Evolutionary conservation across 352 stramenopile genomes (phyloP).

Genomic region (Phytopythium oedochilum): DNA sequence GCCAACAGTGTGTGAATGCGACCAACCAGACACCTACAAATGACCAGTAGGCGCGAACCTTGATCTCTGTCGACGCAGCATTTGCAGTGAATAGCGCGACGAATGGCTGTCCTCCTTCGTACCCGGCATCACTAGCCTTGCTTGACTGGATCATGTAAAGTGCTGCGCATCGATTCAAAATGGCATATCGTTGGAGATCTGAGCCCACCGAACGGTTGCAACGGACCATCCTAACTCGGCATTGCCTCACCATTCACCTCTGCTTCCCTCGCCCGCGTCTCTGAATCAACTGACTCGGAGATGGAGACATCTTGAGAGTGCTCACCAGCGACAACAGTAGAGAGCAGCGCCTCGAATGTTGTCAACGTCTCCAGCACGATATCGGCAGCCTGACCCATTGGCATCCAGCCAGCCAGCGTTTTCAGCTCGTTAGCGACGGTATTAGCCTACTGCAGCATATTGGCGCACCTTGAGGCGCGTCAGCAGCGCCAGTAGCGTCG

Average conservation of each 20-base stretch:
- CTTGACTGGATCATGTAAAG: slow-evolving; percentile 38
- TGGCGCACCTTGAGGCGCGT: slow-evolving; percentile 43
- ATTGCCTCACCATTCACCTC: neutral
- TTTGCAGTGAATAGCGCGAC: slow-evolving; percentile 15
- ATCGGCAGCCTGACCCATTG: slow-evolving; percentile 21
- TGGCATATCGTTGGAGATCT: neutral
- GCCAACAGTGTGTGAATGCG: no score
- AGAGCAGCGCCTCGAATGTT: slow-evolving; percentile 20
- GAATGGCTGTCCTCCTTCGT: slow-evolving; percentile 50
- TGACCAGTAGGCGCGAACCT: no score
- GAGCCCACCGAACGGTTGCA: neutral
- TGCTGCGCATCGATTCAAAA: slow-evolving; percentile 13
- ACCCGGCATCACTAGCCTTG: slow-evolving; percentile 13
- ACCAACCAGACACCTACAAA: neutral
- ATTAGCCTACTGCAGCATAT: no score
- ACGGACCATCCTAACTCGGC: no score
- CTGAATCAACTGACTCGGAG: neutral
- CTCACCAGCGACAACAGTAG: neutral
- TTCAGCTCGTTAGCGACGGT: neutral
- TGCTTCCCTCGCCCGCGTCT: neutral
- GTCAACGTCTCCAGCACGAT: slow-evolving; percentile 30
- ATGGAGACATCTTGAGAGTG: neutral
- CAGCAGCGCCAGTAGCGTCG: slow-evolving; percentile 43
- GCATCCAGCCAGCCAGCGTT: neutral
- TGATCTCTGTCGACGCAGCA: slow-evolving; percentile 12